phyloP scores from a whole-genome alignment of 805 yeast genomes.

The Nakazawaea peltata region DNA sequence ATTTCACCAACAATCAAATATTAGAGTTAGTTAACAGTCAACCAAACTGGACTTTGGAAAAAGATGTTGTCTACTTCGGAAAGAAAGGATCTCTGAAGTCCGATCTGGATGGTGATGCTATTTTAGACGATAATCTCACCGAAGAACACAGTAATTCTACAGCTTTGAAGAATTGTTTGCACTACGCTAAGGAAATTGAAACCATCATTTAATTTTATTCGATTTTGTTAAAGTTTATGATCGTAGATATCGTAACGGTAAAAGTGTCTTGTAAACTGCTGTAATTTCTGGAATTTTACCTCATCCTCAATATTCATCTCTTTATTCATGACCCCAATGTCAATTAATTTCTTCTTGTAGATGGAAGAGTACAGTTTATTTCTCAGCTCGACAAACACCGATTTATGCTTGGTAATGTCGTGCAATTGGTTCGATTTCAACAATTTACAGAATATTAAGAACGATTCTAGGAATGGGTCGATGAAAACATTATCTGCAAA shows the following conservation, averaged over 20 bases:
- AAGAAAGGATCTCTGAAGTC: conserved; percentile 14
- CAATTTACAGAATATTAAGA: conserved; percentile 1
- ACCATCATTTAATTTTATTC: conserved; percentile 81
- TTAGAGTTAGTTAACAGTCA: conserved; percentile 41
- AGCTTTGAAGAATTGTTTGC: conserved; percentile 64
- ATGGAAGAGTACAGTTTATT: conserved; percentile 3
- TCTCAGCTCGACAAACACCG: conserved; percentile 3
- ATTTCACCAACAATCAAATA: conserved; percentile 41
- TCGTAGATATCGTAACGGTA: no score
- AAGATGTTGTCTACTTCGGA: conserved; percentile 46
- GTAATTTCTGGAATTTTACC: no score
- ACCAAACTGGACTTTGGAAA: conserved; percentile 49
- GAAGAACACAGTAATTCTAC: no score
- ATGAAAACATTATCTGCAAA: not conserved
- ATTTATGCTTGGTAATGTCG: not conserved
- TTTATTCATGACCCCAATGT: no score
- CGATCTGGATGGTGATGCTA: conserved; percentile 13
- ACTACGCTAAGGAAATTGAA: conserved; percentile 87
- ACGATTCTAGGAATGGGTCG: conserved; percentile 7
- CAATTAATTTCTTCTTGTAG: conserved; percentile 1
- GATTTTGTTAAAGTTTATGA: no score
- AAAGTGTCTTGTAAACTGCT: no score
- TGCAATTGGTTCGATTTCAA: no score
- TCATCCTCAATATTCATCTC: no score
- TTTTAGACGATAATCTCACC: conserved; percentile 24